phyloP scores from a whole-genome alignment of 1,284 basidiomycete species.

The Pyrrhoderma lamaoense region DNA sequence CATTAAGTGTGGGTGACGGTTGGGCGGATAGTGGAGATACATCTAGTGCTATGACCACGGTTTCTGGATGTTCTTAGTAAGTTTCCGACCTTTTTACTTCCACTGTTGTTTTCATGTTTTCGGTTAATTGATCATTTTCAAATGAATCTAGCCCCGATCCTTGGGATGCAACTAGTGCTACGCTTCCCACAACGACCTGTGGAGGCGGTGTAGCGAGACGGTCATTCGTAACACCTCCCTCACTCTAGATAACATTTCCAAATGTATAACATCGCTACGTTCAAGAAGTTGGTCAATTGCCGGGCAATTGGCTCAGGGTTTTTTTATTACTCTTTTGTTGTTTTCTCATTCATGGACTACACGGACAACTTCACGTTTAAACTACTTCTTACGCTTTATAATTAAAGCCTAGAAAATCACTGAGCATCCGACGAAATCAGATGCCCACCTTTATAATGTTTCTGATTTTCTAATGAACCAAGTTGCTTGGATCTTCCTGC shows the following conservation, averaged over 20 bases:
- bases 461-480: no score
- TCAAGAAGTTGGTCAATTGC: background rate
- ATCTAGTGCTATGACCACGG: constrained; percentile 32
- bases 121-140: background rate
- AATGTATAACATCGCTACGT: background rate
- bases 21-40: constrained; percentile 66
- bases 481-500: no score
- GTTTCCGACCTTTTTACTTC: no score
- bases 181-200: constrained; percentile 42
- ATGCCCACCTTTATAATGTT: no score
- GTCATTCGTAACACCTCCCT: constrained; percentile 3
- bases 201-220: constrained; percentile 22
- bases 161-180: constrained; percentile 45
- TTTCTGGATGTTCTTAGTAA: constrained; percentile 9
- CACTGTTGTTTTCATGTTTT: background rate
- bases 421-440: no score
- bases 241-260: background rate
- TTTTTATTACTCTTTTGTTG: background rate
- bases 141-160: constrained; percentile 35
- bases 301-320: background rate
- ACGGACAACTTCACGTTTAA: no score
- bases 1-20: constrained; percentile 54
- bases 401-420: no score
- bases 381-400: no score
- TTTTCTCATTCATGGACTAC: no score